Evolutionary conservation across 1,284 basidiomycete genomes (phyloP).

Genomic region (Ustilago tritici): DNA sequence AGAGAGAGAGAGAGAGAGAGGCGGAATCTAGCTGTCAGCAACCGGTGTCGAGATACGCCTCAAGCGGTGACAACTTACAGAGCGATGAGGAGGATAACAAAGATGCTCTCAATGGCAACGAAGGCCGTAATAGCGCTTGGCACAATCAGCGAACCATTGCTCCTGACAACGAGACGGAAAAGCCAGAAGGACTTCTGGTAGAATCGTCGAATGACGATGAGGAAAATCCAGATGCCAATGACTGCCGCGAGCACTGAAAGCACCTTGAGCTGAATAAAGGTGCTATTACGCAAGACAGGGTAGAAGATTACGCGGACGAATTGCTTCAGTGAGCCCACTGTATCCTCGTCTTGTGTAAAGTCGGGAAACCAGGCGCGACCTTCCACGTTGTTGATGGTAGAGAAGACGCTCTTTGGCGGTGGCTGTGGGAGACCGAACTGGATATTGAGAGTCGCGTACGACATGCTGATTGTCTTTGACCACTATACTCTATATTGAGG

Average conservation of each 20-base stretch:
- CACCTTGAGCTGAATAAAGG: constrained; percentile 40
- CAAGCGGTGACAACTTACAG: constrained; percentile 18
- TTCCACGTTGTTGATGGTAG: constrained; percentile 17
- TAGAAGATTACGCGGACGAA: constrained; percentile 35
- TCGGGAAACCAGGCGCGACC: constrained; percentile 43
- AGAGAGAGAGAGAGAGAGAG: not conserved
- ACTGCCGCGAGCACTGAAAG: constrained; percentile 27
- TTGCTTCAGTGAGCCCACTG: constrained; percentile 15
- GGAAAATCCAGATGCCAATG: constrained; percentile 30
- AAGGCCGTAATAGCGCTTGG: constrained; percentile 43
- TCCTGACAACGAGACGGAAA: constrained; percentile 23
- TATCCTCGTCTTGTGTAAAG: constrained; percentile 19
- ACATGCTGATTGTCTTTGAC: constrained; percentile 11
- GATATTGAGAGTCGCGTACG: constrained; percentile 28
- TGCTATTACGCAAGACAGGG: constrained; percentile 13
- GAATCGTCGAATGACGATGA: constrained; percentile 36
- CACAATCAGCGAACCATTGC: constrained; percentile 41
- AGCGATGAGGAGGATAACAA: constrained; percentile 30
- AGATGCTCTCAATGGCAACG: constrained; percentile 28
- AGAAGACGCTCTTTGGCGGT: constrained; percentile 26
- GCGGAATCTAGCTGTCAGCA: not conserved
- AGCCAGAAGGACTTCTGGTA: constrained; percentile 42
- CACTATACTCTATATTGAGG: not conserved
- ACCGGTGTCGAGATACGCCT: not conserved
- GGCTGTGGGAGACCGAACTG: constrained; percentile 23